Conservation (phyloP, 345 rosid genomes). For the Eucalyptus leucophloia region DNA sequence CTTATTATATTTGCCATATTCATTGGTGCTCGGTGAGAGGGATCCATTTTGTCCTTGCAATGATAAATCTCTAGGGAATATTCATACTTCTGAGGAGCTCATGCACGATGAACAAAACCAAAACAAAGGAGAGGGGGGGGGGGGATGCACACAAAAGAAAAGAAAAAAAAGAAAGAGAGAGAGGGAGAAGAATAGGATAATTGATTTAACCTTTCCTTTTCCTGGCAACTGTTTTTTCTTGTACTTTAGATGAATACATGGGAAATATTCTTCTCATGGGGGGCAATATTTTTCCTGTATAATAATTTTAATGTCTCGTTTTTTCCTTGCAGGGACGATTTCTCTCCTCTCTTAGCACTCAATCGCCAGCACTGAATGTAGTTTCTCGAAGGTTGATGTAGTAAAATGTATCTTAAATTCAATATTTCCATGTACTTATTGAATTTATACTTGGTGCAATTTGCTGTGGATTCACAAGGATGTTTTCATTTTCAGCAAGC, state of each 20-base stretch:
- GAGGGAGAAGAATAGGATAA: not conserved
- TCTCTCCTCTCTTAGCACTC: slow-evolving; percentile 66
- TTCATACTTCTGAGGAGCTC: not conserved
- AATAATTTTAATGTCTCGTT: not conserved
- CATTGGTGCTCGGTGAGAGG: not conserved
- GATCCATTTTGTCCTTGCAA: not conserved
- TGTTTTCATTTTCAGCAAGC: slow-evolving; percentile 24
- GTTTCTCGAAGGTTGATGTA: slow-evolving; percentile 69
- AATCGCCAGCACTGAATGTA: slow-evolving; percentile 81
- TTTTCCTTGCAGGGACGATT: slow-evolving; percentile 54
- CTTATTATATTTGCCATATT: not conserved
- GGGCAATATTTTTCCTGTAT: not conserved
- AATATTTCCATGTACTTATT: not conserved
- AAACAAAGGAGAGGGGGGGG: not conserved
- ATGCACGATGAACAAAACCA: not conserved
- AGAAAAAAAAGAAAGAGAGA: not conserved
- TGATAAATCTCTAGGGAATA: not conserved
- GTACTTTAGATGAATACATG: not conserved
- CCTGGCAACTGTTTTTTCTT: not conserved
- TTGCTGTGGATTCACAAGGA: not conserved
- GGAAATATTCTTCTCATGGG: not conserved
- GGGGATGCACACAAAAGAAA: not conserved
- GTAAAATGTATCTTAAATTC: not conserved
- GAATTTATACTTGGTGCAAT: not conserved
- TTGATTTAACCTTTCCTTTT: not conserved